Base-by-base conservation (phyloP, 78 protist genomes). In the Cavenderia fasciculata region DNA sequence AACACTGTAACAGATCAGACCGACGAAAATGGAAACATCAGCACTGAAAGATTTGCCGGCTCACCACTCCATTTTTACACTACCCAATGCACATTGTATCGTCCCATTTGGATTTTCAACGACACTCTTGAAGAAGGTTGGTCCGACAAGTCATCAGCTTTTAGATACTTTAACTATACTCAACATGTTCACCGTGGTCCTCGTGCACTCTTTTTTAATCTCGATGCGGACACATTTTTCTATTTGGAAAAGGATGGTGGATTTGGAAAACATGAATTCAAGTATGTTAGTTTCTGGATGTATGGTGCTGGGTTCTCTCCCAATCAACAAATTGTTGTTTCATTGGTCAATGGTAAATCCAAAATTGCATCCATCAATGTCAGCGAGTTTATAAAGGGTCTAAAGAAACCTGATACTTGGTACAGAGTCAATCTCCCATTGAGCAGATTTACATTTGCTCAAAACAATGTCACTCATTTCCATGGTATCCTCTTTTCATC, bases 261-360 rank as follows among this genome's bases (percentile, higher is more conserved):
- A 44, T 52, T 82, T 23, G 71, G 54, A 23, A 43, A 54, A 8
- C 27, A 10, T 23, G 40, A 61, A 31, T 63, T 68, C 61, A 82
- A 56, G 44, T 82, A 44, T 41, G 5, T 82, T 0, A 62, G 66
- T 19, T 82, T 82, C 61, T 82, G 90, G 90, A 68, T 82, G 33
- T 68, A 65, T 43, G 78, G 78, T 43, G 90, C 74, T 44, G 21
- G 16, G 5, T 16, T 38, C 4, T n/a, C n/a, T n/a, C 79, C 52
- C 8, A 33, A 68, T 59, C 78, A 43, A 46, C 57, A 49, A 23
- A 40, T 78, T 16, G 63, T 27, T 7, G 36, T 78, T 36, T 82
- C 47, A 31, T 47, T 57, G 21, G 68, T 38, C 25, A 14, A 19
- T 2, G 33, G 21, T 11, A 29, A 52, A 16, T 38, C 41, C 4